Conservation (phyloP, 2,329 filamentous ascomycete genomes). For the Lachnellula willkommii region DNA sequence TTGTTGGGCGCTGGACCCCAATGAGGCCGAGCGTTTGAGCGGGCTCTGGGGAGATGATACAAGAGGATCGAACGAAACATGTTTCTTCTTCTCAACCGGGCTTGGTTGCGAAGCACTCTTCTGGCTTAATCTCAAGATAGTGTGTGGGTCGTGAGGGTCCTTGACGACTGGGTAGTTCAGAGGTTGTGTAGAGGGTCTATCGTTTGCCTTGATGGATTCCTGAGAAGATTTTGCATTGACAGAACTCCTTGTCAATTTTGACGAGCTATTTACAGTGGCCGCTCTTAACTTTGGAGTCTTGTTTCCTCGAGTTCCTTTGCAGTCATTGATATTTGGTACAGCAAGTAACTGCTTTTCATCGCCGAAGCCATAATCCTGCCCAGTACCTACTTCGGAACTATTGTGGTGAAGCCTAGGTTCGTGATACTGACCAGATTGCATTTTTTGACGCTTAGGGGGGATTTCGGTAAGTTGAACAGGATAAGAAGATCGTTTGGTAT, state of each 20-base stretch:
- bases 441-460: constrained; percentile 3
- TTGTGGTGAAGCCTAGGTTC: neutral
- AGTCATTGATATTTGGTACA: neutral
- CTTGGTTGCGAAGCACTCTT: constrained; percentile 50
- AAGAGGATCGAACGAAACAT: constrained; percentile 33
- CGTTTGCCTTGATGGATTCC: constrained; percentile 33
- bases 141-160: constrained; percentile 61
- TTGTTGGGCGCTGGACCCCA: neutral
- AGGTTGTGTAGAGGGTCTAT: constrained; percentile 34
- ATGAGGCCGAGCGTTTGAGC: neutral
- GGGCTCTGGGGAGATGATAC: constrained; percentile 5
- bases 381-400: neutral
- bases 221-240: constrained; percentile 32
- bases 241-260: constrained; percentile 13
- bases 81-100: constrained; percentile 34
- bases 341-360: neutral
- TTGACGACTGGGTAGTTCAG: constrained; percentile 73
- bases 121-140: constrained; percentile 62
- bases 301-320: neutral
- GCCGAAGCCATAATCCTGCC: neutral
- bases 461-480: neutral
- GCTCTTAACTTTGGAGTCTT: neutral
- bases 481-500: neutral
- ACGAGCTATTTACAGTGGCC: constrained; percentile 3
- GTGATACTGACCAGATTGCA: neutral